phyloP scores from a whole-genome alignment of 192 early-diverging fungal genomes.

The Jimgerdemannia flammicorona region DNA sequence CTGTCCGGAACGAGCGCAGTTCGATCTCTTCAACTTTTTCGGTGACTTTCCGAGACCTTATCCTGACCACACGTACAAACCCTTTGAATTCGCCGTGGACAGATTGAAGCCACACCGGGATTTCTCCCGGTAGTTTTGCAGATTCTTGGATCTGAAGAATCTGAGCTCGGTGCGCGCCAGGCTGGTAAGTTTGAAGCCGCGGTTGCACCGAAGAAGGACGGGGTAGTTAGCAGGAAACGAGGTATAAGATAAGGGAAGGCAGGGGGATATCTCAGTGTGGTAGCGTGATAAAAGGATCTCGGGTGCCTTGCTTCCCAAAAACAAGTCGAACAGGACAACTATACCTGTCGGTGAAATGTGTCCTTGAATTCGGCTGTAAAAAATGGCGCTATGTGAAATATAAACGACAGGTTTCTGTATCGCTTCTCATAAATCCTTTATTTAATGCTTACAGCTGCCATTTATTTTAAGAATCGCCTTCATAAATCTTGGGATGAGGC shows the following conservation, averaged over 20 bases:
- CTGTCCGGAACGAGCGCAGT: background rate
- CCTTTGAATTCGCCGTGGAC: background rate
- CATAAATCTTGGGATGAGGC: slow-evolving; percentile 61
- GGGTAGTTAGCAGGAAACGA: slow-evolving; percentile 20
- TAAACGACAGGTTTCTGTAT: slow-evolving; percentile 29
- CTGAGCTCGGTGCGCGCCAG: slow-evolving; percentile 50
- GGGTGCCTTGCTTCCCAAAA: slow-evolving; percentile 7
- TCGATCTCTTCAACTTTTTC: background rate
- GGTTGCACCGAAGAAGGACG: background rate
- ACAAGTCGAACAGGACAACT: background rate
- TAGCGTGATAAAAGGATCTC: slow-evolving; percentile 10
- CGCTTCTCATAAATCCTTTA: slow-evolving; percentile 19
- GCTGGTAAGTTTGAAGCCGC: slow-evolving; percentile 36
- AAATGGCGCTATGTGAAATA: slow-evolving; percentile 18
- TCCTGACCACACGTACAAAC: background rate
- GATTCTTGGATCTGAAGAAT: slow-evolving; percentile 52
- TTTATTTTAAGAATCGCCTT: slow-evolving; percentile 91
- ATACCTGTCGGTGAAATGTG: slow-evolving; percentile 32
- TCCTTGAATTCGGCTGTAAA: slow-evolving; percentile 38
- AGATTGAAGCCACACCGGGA: slow-evolving; percentile 42
- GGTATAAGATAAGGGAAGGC: slow-evolving; percentile 21
- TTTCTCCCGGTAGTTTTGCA: slow-evolving; percentile 49
- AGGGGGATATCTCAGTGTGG: no score
- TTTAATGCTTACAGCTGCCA: slow-evolving; percentile 43
- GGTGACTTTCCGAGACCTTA: background rate